Evolutionary conservation across 805 yeast species (phyloP).

Genomic region (Diddensiella santjacobensis): DNA sequence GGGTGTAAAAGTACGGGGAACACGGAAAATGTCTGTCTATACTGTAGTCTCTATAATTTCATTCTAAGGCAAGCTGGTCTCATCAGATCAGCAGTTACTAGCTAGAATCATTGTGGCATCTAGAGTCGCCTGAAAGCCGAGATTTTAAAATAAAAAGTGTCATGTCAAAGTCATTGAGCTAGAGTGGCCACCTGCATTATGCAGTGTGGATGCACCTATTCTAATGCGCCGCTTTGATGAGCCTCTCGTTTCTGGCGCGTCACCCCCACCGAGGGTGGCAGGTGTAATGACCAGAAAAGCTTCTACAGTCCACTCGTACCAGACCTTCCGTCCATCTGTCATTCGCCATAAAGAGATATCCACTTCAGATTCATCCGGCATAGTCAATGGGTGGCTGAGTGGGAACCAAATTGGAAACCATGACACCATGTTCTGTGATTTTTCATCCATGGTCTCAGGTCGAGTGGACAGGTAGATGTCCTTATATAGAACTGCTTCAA

Average conservation of each 20-base stretch:
- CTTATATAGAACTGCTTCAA: conserved; percentile 64
- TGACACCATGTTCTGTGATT: conserved; percentile 47
- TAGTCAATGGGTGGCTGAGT: conserved; percentile 47
- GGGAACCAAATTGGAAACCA: conserved; percentile 75
- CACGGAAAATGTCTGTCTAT: too few relatives aligned
- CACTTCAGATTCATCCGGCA: conserved; percentile 53
- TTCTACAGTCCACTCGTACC: conserved; percentile 69
- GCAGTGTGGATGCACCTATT: conserved; percentile 27
- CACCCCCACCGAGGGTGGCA: conserved; percentile 14
- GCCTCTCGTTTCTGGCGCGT: conserved; percentile 18
- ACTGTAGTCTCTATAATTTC: too few relatives aligned
- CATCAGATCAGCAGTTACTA: too few relatives aligned
- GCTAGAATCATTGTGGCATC: too few relatives aligned
- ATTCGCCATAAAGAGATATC: conserved; percentile 51
- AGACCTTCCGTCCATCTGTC: conserved; percentile 40
- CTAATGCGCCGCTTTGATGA: conserved; percentile 21
- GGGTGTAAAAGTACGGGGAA: too few relatives aligned
- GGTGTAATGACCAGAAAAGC: conserved; percentile 39
- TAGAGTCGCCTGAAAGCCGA: too few relatives aligned
- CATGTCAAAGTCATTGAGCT: conserved; percentile 24
- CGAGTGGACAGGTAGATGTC: conserved; percentile 52
- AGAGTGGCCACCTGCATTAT: conserved; percentile 29
- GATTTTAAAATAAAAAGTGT: too few relatives aligned
- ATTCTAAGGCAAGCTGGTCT: too few relatives aligned
- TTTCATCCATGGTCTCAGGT: conserved; percentile 36